Conservation (phyloP, 2,329 filamentous ascomycete genomes). For the Cordyceps tenuipes region DNA sequence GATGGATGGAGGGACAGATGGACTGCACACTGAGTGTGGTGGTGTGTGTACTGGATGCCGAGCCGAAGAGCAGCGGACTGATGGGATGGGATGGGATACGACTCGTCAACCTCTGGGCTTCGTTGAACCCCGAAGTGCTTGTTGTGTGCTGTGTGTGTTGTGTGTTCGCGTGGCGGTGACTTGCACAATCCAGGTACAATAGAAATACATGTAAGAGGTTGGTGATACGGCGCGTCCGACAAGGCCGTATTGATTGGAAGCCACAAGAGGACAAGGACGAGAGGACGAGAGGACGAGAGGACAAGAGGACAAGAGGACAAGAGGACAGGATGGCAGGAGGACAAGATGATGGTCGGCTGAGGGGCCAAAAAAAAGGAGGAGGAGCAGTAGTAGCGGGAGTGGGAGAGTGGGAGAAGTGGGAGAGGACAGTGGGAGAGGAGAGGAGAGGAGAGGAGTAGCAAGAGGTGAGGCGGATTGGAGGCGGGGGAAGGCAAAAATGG, state of each 20-base stretch:
- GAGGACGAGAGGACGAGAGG: no score
- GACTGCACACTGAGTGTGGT: not conserved
- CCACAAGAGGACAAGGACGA: not conserved
- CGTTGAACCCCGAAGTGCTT: not conserved
- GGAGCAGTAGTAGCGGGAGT: not conserved
- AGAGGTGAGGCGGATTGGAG: not conserved
- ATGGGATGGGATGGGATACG: not conserved
- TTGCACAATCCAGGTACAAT: conserved; percentile 10
- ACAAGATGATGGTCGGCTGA: not conserved
- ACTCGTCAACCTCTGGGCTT: not conserved
- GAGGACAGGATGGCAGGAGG: no score
- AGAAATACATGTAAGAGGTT: conserved; percentile 8
- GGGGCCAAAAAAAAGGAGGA: not conserved
- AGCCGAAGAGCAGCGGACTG: conserved; percentile 1
- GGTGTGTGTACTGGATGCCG: not conserved
- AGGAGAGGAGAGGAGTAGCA: not conserved
- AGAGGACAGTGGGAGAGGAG: not conserved
- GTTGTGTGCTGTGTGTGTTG: not conserved
- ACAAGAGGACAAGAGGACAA: not conserved
- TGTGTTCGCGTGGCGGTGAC: not conserved
- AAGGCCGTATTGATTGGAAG: not conserved
- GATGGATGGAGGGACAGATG: not conserved
- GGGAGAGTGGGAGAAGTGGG: not conserved
- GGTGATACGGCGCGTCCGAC: conserved; percentile 3
- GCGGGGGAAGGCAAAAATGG: not conserved